Conservation (phyloP, 1,284 basidiomycete species). For the Ceratobasidium sp. region DNA sequence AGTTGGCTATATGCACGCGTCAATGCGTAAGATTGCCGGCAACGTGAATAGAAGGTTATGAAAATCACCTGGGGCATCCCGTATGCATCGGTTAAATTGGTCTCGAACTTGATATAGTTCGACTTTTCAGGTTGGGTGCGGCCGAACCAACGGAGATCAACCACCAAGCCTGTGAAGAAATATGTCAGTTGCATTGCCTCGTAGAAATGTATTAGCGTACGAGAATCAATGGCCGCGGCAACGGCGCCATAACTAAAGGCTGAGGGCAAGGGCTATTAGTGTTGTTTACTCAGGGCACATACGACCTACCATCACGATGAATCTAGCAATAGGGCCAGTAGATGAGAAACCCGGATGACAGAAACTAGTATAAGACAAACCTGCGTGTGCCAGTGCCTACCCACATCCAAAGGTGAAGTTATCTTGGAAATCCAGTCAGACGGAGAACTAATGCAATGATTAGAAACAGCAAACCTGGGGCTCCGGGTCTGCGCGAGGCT, state of each 20-base stretch:
- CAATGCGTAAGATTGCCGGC: not conserved
- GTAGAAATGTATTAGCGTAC: no score
- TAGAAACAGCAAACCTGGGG: no score
- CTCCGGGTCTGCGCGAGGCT: slow-evolving; percentile 15
- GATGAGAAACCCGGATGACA: no score
- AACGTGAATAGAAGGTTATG: no score
- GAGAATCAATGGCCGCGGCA: slow-evolving; percentile 24
- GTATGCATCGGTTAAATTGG: not conserved
- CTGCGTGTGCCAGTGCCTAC: slow-evolving; percentile 7
- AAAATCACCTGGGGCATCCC: not conserved
- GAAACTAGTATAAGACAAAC: not conserved
- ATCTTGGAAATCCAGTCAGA: no score
- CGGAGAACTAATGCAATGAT: no score
- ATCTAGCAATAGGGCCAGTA: not conserved
- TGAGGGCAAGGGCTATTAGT: not conserved
- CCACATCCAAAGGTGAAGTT: not conserved
- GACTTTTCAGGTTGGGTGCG: slow-evolving; percentile 1
- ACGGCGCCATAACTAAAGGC: not conserved
- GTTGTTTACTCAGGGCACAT: no score
- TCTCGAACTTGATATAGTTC: not conserved
- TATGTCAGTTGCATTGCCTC: no score
- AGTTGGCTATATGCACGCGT: no score
- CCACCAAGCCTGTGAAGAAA: no score
- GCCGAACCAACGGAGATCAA: not conserved
- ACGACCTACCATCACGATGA: slow-evolving; percentile 13